A percentile compares a stretch with the other conserved stretches of the same genome.
Evolutionary conservation across 2,329 filamentous ascomycete species (phyloP).

Genomic region (Metarhizium guizhouense): DNA sequence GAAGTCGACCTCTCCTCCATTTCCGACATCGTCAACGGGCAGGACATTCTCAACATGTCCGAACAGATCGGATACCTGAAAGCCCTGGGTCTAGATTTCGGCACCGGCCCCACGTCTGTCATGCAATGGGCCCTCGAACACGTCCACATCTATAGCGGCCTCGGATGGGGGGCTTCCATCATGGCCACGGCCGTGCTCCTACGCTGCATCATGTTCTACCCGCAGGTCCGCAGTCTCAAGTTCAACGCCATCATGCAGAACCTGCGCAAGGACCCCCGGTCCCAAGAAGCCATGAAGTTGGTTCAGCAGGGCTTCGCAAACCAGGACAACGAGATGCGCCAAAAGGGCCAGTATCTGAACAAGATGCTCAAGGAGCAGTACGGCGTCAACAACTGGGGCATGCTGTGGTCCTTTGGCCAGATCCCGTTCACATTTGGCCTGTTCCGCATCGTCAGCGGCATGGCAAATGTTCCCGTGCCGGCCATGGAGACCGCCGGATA

Average conservation of each 20-base stretch:
- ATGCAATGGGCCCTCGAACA: constrained; percentile 76
- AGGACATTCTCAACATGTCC: constrained; percentile 50
- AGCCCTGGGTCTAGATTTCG: constrained; percentile 76
- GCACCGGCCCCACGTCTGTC: constrained; percentile 65
- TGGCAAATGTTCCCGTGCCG: constrained; percentile 73
- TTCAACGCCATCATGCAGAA: constrained; percentile 49
- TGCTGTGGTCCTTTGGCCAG: constrained; percentile 32
- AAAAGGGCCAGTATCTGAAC: constrained; percentile 24
- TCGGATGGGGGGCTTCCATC: constrained; percentile 80
- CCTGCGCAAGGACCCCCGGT: constrained; percentile 45
- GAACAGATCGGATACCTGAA: constrained; percentile 77
- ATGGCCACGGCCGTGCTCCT: constrained; percentile 54
- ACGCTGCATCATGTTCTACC: constrained; percentile 56
- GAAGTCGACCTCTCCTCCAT: constrained; percentile 26
- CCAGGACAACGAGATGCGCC: constrained; percentile 35
- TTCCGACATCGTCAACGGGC: constrained; percentile 25
- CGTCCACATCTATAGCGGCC: constrained; percentile 63
- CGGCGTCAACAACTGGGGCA: constrained; percentile 21
- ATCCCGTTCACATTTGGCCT: constrained; percentile 69
- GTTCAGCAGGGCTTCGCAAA: constrained; percentile 34
- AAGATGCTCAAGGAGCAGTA: constrained; percentile 29
- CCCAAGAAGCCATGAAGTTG: constrained; percentile 36
- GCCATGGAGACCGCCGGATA: constrained; percentile 61
- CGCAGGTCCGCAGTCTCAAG: constrained; percentile 32
- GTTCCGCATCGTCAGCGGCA: constrained; percentile 67